phyloP scores from a whole-genome alignment of 2,329 filamentous ascomycete species.

The Neurospora crassa region DNA sequence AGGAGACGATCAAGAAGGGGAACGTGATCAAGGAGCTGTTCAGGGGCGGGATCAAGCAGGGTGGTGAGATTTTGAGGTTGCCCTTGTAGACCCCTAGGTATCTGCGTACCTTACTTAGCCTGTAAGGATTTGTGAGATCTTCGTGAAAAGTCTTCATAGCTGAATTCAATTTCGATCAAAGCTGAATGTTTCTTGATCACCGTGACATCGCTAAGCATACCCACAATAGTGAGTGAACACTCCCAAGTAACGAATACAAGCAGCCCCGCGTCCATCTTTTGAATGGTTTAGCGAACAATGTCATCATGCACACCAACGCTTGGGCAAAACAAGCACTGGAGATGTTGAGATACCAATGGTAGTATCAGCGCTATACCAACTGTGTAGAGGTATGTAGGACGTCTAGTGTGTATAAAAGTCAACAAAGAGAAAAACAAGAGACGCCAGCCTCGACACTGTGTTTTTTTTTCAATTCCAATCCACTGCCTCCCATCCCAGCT shows the following conservation, averaged over 20 bases:
- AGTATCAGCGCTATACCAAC: neutral
- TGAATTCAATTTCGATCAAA: neutral
- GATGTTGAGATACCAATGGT: neutral
- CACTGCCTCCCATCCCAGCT: constrained; percentile 9
- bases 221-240: neutral
- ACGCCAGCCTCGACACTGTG: neutral
- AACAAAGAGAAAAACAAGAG: neutral
- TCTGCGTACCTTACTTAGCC: no score
- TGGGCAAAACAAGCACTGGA: no score
- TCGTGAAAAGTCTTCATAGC: neutral
- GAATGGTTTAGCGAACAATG: neutral
- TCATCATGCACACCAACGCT: neutral
- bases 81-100: constrained; percentile 16
- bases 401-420: neutral
- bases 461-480: neutral
- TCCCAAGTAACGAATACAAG: neutral
- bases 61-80: constrained; percentile 43
- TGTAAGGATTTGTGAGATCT: neutral
- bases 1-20: constrained; percentile 59
- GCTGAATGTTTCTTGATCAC: neutral
- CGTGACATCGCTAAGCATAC: neutral
- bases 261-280: neutral
- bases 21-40: constrained; percentile 63
- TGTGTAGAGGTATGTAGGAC: neutral
- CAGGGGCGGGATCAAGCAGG: constrained; percentile 54